Evolutionary conservation across 139 green algal species (phyloP).

Genomic region (Auxenochlorella pyrenoidosa): DNA sequence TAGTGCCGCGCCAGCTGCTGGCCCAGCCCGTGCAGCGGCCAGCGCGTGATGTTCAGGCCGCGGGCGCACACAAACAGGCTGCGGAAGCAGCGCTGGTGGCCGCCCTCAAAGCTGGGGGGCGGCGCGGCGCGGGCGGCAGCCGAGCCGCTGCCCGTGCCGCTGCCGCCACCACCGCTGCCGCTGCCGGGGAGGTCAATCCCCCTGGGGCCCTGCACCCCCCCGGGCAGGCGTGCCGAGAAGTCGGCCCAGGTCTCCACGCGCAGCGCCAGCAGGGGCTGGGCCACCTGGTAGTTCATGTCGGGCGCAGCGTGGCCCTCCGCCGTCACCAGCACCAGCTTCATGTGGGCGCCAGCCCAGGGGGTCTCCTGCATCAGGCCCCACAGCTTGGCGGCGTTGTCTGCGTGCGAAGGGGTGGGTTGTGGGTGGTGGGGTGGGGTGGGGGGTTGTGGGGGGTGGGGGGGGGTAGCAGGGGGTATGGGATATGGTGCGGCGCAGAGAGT

Average conservation of each 20-base stretch:
- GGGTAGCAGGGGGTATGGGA: no score
- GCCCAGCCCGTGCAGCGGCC: slow-evolving; percentile 13
- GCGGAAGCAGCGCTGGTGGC: slow-evolving; percentile 24
- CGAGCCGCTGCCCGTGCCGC: not conserved
- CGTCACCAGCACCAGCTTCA: slow-evolving; percentile 17
- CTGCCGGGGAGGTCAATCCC: no score
- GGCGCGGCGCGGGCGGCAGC: no score
- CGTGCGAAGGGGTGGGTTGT: no score
- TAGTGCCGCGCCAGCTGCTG: slow-evolving; percentile 8
- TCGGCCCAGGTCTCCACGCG: slow-evolving; percentile 21
- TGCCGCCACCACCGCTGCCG: not conserved
- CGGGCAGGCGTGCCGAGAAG: not conserved
- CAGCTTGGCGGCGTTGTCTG: slow-evolving; percentile 24
- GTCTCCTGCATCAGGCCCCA: not conserved
- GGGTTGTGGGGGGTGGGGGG: not conserved
- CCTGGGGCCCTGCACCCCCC: not conserved
- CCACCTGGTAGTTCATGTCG: slow-evolving; percentile 3
- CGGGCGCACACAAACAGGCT: slow-evolving; percentile 2
- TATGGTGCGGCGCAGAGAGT: no score
- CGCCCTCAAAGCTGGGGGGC: not conserved
- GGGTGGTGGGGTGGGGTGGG: no score
- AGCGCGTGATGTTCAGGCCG: not conserved
- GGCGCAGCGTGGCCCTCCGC: slow-evolving; percentile 14
- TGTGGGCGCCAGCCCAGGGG: not conserved
- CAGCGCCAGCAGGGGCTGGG: not conserved